phyloP scores from a whole-genome alignment of 768 basidiomycete genomes.

The Lactifluus piperatus region DNA sequence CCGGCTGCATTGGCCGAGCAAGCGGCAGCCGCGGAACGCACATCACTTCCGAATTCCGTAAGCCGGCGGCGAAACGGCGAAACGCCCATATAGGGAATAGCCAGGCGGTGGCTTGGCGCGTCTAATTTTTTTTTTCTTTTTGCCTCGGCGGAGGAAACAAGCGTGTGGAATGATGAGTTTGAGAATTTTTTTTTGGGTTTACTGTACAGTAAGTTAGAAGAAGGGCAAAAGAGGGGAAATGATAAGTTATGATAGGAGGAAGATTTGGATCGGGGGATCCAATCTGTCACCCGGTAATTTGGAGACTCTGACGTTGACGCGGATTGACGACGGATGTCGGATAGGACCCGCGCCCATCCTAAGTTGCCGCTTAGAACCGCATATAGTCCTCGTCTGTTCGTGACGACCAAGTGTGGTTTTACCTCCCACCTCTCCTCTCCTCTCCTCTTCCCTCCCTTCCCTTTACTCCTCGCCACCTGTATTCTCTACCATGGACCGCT shows the following conservation, averaged over 20 bases:
- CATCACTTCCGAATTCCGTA: conserved; percentile 8
- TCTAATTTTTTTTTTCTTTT: neutral
- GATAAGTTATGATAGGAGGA: neutral
- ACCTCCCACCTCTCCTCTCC: neutral
- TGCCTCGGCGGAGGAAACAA: neutral
- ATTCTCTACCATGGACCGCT: conserved; percentile 7
- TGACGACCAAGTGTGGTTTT: conserved; percentile 6
- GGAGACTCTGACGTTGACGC: conserved; percentile 11
- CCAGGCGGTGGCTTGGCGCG: neutral
- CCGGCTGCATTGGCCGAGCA: neutral
- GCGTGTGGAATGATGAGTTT: neutral
- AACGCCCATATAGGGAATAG: neutral
- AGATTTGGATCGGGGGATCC: conserved; percentile 7
- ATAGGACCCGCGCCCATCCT: conserved; percentile 4
- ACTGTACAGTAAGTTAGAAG: no score
- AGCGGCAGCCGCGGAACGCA: conserved; percentile 1
- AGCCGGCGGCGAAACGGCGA: conserved; percentile 19
- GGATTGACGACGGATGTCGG: neutral
- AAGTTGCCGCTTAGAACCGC: conserved; percentile 13
- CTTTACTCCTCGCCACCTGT: no score
- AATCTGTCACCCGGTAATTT: conserved; percentile 2
- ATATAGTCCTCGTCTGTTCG: conserved; percentile 11
- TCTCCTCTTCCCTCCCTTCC: neutral
- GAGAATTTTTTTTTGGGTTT: neutral
- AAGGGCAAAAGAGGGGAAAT: no score